phyloP scores from a whole-genome alignment of 2,329 filamentous ascomycete species.

The Erysiphe pulchra region DNA sequence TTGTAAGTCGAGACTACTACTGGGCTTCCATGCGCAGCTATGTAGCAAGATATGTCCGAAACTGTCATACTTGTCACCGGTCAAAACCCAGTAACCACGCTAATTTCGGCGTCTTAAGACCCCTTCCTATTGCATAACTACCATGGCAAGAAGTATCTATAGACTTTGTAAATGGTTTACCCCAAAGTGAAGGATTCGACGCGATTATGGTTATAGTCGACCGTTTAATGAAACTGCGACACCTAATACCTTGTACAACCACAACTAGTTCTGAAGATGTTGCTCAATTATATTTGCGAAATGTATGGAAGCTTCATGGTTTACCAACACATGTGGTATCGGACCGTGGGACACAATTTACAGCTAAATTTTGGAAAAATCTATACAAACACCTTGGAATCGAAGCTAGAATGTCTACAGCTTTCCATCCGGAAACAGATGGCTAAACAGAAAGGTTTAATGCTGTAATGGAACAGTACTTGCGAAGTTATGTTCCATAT shows the following conservation, averaged over 20 bases:
- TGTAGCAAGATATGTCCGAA: background rate
- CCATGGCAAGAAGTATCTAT: background rate
- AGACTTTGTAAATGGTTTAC: background rate
- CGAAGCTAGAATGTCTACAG: background rate
- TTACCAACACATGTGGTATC: background rate
- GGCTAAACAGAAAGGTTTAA: slow-evolving; percentile 1
- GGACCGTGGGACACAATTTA: background rate
- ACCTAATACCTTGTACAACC: background rate
- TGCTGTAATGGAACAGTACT: slow-evolving; percentile 1
- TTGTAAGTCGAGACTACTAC: background rate
- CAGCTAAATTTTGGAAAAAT: background rate
- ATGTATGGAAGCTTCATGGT: background rate
- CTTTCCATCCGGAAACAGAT: slow-evolving; percentile 2
- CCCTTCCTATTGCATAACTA: background rate
- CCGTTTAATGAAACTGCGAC: background rate
- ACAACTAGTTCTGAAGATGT: background rate
- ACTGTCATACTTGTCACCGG: background rate
- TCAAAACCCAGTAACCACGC: background rate
- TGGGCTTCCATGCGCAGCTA: background rate
- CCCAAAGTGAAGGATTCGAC: background rate
- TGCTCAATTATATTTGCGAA: background rate
- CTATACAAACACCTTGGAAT: background rate
- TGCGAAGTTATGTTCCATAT: slow-evolving; percentile 2
- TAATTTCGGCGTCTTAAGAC: background rate
- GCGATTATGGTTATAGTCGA: background rate